phyloP scores from a whole-genome alignment of 228 moss, liverwort and hornwort genomes.

The Sphagnum magellanicum region DNA sequence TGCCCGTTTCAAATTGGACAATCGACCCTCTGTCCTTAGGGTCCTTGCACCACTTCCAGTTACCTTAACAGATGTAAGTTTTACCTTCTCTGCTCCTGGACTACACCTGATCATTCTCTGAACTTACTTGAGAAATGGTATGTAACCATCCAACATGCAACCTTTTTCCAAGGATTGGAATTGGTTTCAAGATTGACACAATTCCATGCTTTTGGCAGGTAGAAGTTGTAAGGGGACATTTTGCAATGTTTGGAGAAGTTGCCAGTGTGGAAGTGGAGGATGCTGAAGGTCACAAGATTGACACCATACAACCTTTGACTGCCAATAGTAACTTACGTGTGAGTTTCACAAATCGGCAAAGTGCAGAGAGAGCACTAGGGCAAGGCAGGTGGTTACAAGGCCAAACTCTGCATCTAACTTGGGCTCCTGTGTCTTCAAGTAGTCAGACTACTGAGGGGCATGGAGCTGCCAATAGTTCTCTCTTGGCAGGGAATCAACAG shows the following conservation, averaged over 20 bases:
- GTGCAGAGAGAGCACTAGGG: conserved; percentile 81
- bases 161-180: too few species aligned
- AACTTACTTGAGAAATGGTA: too few species aligned
- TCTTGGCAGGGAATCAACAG: conserved; percentile 18
- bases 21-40: conserved; percentile 79
- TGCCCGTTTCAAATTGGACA: conserved; percentile 85
- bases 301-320: conserved; percentile 35
- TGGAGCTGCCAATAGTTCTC: conserved; percentile 14
- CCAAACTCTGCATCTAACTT: conserved; percentile 68
- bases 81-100: neutral
- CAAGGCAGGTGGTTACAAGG: conserved; percentile 96
- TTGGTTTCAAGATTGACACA: too few species aligned
- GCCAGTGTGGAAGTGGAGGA: conserved; percentile 75
- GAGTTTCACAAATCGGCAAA: conserved; percentile 68
- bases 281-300: conserved; percentile 41
- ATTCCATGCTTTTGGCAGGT: conserved; percentile 35
- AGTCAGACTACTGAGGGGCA: conserved; percentile 34
- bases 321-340: conserved; percentile 44
- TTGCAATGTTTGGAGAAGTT: conserved; percentile 80
- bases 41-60: conserved; percentile 80
- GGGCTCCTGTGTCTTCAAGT: conserved; percentile 48
- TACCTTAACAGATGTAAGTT: conserved; percentile 63
- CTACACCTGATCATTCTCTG: too few species aligned
- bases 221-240: conserved; percentile 71
- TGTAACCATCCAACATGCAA: too few species aligned